These are phyloP conservation scores for Quercus lobata DNA, from an alignment of 331 rosid species.

Conservation along the genomic window DNA sequence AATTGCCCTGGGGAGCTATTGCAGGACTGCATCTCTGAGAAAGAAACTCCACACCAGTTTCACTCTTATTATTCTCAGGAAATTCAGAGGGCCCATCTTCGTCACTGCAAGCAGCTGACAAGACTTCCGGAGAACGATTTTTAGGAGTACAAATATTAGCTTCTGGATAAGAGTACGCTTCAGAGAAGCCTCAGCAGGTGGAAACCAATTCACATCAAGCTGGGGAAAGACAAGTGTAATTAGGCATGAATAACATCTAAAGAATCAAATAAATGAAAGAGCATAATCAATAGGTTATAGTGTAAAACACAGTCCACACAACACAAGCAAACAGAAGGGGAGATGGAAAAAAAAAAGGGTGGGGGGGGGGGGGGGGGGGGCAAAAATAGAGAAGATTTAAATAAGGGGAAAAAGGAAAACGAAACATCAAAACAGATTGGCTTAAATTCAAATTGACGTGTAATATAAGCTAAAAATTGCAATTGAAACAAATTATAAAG, in stretches of 20 bases:
- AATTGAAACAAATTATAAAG: neutral
- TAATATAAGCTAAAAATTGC: neutral
- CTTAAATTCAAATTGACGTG: neutral
- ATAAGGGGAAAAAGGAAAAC: neutral
- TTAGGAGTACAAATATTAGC: slow-evolving; percentile 67
- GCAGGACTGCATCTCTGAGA: slow-evolving; percentile 40
- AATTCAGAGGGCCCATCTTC: slow-evolving; percentile 28
- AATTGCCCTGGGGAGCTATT: slow-evolving; percentile 29
- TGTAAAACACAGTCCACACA: neutral
- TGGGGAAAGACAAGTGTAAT: slow-evolving; percentile 31
- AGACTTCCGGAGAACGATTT: slow-evolving; percentile 37
- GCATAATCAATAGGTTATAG: neutral
- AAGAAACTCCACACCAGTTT: slow-evolving; percentile 31
- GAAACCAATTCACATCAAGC: slow-evolving; percentile 90
- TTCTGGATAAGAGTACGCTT: slow-evolving; percentile 88
- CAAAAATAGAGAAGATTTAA: neutral
- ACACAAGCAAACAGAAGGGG: too few relatives aligned
- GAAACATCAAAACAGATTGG: neutral
- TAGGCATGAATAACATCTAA: slow-evolving; percentile 12
- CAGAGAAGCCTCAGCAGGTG: slow-evolving; percentile 79
- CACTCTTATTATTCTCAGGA: slow-evolving; percentile 35
- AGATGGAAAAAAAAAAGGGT: too few relatives aligned
- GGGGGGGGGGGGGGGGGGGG: too few relatives aligned
- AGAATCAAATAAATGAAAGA: neutral
- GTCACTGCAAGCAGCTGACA: slow-evolving; percentile 49